phyloP scores from a whole-genome alignment of 306 rosid species.

The Hylodesmum podocarpum region DNA sequence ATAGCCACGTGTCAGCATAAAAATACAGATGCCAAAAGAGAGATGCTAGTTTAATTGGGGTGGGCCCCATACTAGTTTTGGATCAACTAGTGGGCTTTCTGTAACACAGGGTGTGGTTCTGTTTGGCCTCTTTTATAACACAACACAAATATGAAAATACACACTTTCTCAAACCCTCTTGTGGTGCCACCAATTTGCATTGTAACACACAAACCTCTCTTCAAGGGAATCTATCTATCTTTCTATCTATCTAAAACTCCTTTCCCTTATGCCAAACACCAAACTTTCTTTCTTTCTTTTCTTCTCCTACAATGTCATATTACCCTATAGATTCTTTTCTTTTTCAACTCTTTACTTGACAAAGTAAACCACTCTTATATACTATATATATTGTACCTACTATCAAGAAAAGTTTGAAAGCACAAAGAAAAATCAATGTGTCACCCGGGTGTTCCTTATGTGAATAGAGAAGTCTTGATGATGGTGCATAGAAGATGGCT shows the following conservation, averaged over 20 bases:
- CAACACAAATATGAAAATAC: background rate
- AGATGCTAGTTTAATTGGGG: background rate
- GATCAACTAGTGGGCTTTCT: background rate
- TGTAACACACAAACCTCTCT: constrained; percentile 16
- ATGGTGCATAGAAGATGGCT: constrained; percentile 40
- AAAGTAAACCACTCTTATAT: constrained; percentile 19
- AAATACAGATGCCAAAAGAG: constrained; percentile 7
- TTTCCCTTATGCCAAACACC: constrained; percentile 39
- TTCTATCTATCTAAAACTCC: constrained; percentile 28
- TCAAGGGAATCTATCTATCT: constrained; percentile 41
- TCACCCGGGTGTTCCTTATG: constrained; percentile 44
- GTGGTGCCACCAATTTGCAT: background rate
- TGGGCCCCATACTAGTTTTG: constrained; percentile 19
- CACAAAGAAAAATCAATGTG: constrained; percentile 49
- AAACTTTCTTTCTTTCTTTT: constrained; percentile 33
- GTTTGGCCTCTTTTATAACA: background rate
- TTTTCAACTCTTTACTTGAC: constrained; percentile 25
- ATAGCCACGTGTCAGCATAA: constrained; percentile 22
- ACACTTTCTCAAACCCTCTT: background rate
- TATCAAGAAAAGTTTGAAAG: background rate
- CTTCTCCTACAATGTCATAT: constrained; percentile 29
- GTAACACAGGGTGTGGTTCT: background rate
- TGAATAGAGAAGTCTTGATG: constrained; percentile 25
- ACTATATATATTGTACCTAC: background rate
- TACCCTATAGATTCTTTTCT: constrained; percentile 42